Percentiles rank a stretch among this genome's conserved stretches.
phyloP scores from a whole-genome alignment of 208 protist genomes.

The Leishmania amazonensis region DNA sequence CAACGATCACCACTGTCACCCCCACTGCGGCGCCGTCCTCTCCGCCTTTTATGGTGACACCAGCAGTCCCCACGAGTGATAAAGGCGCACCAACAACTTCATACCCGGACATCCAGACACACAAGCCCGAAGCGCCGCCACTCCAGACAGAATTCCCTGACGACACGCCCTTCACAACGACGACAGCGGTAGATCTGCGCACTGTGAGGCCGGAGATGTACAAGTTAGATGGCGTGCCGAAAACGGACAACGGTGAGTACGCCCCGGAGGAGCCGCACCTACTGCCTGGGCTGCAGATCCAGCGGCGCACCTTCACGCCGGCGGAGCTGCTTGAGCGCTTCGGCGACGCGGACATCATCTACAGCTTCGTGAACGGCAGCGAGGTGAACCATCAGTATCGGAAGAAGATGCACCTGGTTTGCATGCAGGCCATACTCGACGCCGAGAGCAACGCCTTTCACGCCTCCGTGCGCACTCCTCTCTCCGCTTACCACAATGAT shows the following conservation, averaged over 20 bases:
- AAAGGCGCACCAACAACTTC: background rate
- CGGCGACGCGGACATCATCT: conserved; percentile 89
- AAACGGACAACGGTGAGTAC: conserved; percentile 14
- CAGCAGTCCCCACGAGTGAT: background rate
- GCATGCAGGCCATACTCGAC: background rate
- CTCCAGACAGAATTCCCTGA: background rate
- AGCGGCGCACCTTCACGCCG: conserved; percentile 33
- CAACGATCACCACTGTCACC: background rate
- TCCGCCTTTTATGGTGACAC: background rate
- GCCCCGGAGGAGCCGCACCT: conserved; percentile 32
- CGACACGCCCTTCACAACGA: background rate
- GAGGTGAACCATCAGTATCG: conserved; percentile 76
- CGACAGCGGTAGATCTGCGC: background rate
- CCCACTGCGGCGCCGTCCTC: background rate
- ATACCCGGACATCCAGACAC: background rate
- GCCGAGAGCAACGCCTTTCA: background rate
- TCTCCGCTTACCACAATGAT: no score
- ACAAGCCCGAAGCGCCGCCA: background rate
- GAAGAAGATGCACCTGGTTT: background rate
- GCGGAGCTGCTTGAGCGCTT: conserved; percentile 35
- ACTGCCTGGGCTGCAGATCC: conserved; percentile 33
- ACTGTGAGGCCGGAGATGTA: background rate
- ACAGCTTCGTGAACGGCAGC: conserved; percentile 96
- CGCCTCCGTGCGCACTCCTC: no score
- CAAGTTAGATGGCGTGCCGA: no score